Conservation (phyloP, 495 filamentous ascomycete genomes). For the Xylaria nigripes region DNA sequence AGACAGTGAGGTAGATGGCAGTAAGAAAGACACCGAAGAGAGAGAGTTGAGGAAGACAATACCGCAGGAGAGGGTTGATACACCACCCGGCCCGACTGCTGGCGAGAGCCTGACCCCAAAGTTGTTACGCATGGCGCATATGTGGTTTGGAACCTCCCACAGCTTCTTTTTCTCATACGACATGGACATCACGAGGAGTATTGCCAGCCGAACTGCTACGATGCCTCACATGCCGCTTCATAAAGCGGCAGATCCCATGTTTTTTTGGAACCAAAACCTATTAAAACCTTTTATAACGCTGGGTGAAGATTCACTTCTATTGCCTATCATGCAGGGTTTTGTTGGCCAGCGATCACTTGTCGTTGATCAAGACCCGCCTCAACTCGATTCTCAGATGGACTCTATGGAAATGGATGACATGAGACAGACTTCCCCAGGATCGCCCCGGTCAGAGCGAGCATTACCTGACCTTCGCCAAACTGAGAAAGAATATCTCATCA, state of each 20-base stretch:
- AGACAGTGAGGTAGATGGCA: neutral
- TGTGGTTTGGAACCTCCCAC: slow-evolving; percentile 65
- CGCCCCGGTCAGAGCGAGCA: slow-evolving; percentile 11
- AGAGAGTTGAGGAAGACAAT: slow-evolving; percentile 27
- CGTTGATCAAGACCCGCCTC: slow-evolving; percentile 43
- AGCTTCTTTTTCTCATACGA: slow-evolving; percentile 95
- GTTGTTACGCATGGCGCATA: slow-evolving; percentile 68
- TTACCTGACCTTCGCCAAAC: slow-evolving; percentile 25
- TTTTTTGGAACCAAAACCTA: slow-evolving; percentile 84
- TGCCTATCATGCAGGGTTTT: slow-evolving; percentile 91
- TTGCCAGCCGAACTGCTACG: slow-evolving; percentile 38
- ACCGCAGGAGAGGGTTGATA: slow-evolving; percentile 22
- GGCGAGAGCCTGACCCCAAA: slow-evolving; percentile 62
- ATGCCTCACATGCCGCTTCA: slow-evolving; percentile 49
- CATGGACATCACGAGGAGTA: slow-evolving; percentile 69
- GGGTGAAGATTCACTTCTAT: slow-evolving; percentile 55
- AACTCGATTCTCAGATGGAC: slow-evolving; percentile 33
- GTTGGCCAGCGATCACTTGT: slow-evolving; percentile 80
- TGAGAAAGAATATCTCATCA: slow-evolving; percentile 59
- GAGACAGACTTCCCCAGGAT: slow-evolving; percentile 11
- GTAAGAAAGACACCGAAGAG: slow-evolving; percentile 10
- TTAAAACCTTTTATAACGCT: slow-evolving; percentile 63
- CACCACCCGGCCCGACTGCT: slow-evolving; percentile 20
- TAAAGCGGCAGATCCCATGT: slow-evolving; percentile 67
- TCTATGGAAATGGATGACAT: slow-evolving; percentile 36